Conservation (phyloP, 805 yeast genomes). For the Ogataea chonburiensis region DNA sequence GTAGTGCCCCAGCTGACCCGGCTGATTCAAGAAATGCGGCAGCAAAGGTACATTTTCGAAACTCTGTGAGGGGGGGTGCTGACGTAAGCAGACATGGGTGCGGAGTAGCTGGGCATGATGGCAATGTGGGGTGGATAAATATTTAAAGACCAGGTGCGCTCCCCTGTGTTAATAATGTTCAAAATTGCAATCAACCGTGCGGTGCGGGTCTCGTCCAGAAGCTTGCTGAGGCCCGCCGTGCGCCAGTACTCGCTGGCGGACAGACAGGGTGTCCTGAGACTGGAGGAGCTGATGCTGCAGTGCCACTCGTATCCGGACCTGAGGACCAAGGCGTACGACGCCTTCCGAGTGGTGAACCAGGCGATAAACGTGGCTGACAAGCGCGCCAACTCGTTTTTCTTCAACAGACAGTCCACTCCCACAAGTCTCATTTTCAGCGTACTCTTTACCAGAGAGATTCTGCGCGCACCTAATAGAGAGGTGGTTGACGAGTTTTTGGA, state of each 20-base stretch:
- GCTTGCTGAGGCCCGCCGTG: too few species aligned
- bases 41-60: constrained; percentile 31
- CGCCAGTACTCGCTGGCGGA: constrained; percentile 11
- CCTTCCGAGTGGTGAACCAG: constrained; percentile 14
- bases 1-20: constrained; percentile 42
- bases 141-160: neutral
- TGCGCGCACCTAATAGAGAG: constrained; percentile 14
- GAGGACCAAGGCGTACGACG: constrained; percentile 16
- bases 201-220: too few species aligned
- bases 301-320: constrained; percentile 19
- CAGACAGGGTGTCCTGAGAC: constrained; percentile 15
- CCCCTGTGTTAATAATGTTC: constrained; percentile 2
- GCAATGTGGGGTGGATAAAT: constrained; percentile 9
- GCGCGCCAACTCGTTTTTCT: constrained; percentile 12
- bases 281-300: constrained; percentile 18
- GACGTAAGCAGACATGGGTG: constrained; percentile 9
- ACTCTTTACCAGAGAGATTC: constrained; percentile 12
- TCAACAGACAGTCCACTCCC: constrained; percentile 8
- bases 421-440: constrained; percentile 14
- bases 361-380: constrained; percentile 17
- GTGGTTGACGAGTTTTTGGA: constrained; percentile 16
- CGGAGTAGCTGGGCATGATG: constrained; percentile 12
- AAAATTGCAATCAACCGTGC: constrained; percentile 3
- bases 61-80: constrained; percentile 13
- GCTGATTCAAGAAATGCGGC: constrained; percentile 36